Base-by-base conservation (phyloP, 257 asterid species). In the Solanum virginianum region DNA sequence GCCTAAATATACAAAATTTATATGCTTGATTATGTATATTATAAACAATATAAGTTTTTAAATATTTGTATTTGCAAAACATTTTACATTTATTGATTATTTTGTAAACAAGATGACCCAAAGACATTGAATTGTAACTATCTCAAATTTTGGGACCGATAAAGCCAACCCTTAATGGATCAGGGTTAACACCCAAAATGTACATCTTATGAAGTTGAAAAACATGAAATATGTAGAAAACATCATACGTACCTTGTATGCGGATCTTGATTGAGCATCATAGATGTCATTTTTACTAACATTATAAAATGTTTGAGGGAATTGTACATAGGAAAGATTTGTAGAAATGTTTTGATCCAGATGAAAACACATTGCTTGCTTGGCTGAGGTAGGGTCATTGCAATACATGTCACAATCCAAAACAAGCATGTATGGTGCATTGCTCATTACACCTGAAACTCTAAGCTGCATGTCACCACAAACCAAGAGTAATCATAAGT, bases 371-470 rank as follows among this genome's bases (percentile, higher is more conserved):
- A 92, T 92, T 41, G 95, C 95, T 81, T 92, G 93, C 80, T 90
- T 92, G 18, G 94, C 93, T 6, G 95, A 92, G 69, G 95, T 87
- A n/a, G 95, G 91, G 57, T 92, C 95, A 55, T 92, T 91, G 86
- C 95, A 92, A 32, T 92, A 92, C 94, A 92, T 92, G 87, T 92
- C 95, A 45, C 95, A 91, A 49, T 92, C 95, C 88, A 92, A 86
- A 9, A 91, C 92, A 54, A 93, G 85, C 49, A 89, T 84, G 57
- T 90, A 92, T 13, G 94, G 96, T 5, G 92, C 98, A 86, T 94
- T 94, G 92, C 97, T 94, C 96, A 93, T 91, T 60, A 93, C 29
- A 72, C 97, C 97, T 5, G 98, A 94, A 36, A 94, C 96, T 86
- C 91, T 87, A 80, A 90, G 93, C 94, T 93, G 65, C 65, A 59